These are phyloP conservation scores for Pichia phayaonensis DNA, from an alignment of 805 yeast species.

Conservation along the genomic window DNA sequence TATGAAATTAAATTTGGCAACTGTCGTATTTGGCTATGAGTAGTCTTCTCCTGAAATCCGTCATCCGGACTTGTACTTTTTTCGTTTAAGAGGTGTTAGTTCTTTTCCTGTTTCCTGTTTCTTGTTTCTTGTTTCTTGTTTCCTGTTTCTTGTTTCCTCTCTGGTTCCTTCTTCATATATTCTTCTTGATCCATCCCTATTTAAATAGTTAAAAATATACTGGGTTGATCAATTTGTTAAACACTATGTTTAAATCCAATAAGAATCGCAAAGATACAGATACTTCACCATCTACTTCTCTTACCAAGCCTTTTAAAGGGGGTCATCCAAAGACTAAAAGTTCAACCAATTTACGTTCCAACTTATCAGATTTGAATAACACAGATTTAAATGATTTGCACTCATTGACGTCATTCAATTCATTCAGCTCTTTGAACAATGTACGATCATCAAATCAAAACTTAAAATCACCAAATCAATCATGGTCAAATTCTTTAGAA, in stretches of 20 bases:
- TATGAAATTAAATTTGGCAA: background rate
- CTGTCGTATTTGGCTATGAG: background rate
- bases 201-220: background rate
- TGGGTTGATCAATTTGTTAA: background rate
- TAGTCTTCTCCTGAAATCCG: background rate
- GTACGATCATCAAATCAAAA: background rate
- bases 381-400: background rate
- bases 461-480: background rate
- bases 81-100: background rate
- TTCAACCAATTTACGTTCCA: background rate
- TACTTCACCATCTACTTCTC: background rate
- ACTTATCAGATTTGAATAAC: background rate
- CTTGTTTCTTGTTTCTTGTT: no score
- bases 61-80: background rate
- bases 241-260: background rate
- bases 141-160: background rate
- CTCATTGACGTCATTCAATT: conserved; percentile 1
- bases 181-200: background rate
- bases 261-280: background rate
- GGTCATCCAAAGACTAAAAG: conserved; percentile 1
- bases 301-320: background rate
- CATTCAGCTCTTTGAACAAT: background rate
- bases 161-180: background rate
- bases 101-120: no score
- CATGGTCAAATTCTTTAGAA: conserved; percentile 7